Evolutionary conservation across 306 rosid species (phyloP), one percentile per base, ranked within the genome.

Genomic region (Prunus mume): DNA sequence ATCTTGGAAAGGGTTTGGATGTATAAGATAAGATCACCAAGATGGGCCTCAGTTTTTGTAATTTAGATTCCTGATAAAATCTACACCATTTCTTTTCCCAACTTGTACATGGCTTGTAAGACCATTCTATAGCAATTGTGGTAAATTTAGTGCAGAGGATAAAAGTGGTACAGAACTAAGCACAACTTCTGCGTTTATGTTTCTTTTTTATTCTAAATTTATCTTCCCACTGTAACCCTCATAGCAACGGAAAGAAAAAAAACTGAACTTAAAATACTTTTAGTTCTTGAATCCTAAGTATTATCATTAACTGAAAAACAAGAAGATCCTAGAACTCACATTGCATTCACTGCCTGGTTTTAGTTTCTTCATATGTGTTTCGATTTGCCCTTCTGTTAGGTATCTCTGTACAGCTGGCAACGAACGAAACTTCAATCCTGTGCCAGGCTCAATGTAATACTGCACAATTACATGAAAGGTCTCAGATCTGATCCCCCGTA

Each of bases 381-480:
- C 77, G 58, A 46, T 25, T 12, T 57, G 43, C 50, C 76, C 86
- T 22, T 60, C 78, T 38, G 52, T 67, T 45, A 91, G 83, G 79
- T 91, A 74, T 82, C 84, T 83, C 84, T 82, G 56, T 67, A 87
- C 93, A 60, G 89, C 71, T 51, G 65, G 2, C 77, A 91, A 77
- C 9, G 97, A 91, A 58, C 88, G 93, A 70, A 91, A 91, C 79
- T 22, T 27, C 79, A 25, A 72, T 55, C 91, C 77, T 5, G 90
- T 87, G 14, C 30, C 65, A 10, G 89, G 90, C 67, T 89, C 93
- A 80, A 75, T 60, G 80, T 87, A 91, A 70, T 74, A 87, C 93
- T 91, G 88, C 82, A 25, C 24, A 73, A 69, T 25, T 76, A 43
- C 28, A 64, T 24, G 58, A 38, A 13, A 46, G n/a, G 49, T 27